These are phyloP conservation scores for Ceriops zippeliana DNA, from an alignment of 345 rosid species.

Conservation along the genomic window DNA sequence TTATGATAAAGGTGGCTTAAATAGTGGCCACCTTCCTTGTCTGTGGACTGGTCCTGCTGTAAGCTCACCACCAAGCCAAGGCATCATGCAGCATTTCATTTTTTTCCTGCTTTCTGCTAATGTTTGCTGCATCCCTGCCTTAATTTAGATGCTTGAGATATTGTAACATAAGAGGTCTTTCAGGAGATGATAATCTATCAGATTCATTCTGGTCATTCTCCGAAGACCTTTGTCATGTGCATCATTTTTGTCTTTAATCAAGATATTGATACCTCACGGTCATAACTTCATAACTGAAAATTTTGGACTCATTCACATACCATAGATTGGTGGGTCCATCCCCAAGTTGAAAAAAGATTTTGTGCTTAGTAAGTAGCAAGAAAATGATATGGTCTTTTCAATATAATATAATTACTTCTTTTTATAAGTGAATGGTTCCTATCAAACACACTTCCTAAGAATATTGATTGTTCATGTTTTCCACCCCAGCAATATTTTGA, in stretches of 20 bases:
- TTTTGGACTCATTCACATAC: constrained; percentile 6
- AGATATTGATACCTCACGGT: constrained; percentile 15
- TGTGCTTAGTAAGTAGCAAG: neutral
- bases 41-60: neutral
- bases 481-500: neutral
- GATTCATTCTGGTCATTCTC: neutral
- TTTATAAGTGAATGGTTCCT: neutral
- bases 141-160: constrained; percentile 1
- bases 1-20: neutral
- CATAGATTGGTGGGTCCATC: constrained; percentile 18
- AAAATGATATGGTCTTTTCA: neutral
- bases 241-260: neutral
- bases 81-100: neutral
- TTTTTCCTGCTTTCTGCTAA: neutral
- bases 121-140: neutral
- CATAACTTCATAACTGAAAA: constrained; percentile 5
- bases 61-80: neutral
- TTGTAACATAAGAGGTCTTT: neutral
- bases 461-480: neutral
- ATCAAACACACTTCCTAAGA: neutral
- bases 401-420: neutral
- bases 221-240: neutral
- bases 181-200: neutral
- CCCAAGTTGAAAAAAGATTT: neutral
- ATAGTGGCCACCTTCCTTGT: neutral